Percentiles rank a stretch among this genome's conserved stretches.
Conservation (phyloP, 2,329 filamentous ascomycete species). For the Albifimbria verrucaria region DNA sequence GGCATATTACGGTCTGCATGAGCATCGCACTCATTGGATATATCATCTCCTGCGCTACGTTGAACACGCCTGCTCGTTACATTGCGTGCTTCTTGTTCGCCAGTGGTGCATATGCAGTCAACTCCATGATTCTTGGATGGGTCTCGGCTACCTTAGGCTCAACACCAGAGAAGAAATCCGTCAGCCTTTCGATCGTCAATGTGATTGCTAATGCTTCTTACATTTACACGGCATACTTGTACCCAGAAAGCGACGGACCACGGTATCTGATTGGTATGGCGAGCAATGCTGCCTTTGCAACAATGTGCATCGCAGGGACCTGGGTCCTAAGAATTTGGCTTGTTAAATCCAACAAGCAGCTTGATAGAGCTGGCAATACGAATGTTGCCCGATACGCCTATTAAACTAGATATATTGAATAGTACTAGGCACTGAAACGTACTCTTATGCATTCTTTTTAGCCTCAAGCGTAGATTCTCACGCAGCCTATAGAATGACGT, state of each 20-base stretch:
- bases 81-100: constrained; percentile 32
- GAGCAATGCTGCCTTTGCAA: constrained; percentile 20
- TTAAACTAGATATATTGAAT: constrained; percentile 4
- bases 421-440: no score
- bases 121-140: constrained; percentile 41
- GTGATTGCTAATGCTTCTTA: constrained; percentile 40
- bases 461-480: no score
- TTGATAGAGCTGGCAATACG: constrained; percentile 13
- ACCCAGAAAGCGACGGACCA: constrained; percentile 35
- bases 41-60: constrained; percentile 25
- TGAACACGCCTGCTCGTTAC: constrained; percentile 28
- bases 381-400: constrained; percentile 14
- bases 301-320: constrained; percentile 19
- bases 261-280: constrained; percentile 38
- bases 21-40: constrained; percentile 36
- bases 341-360: constrained; percentile 18
- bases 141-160: constrained; percentile 36
- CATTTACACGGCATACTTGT: constrained; percentile 44
- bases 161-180: constrained; percentile 41
- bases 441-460: neutral
- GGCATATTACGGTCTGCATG: constrained; percentile 29
- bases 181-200: constrained; percentile 39
- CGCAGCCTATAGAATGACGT: no score
- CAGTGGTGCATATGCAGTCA: constrained; percentile 33
- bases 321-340: constrained; percentile 23